Percentiles rank a stretch among this genome's conserved stretches.
Evolutionary conservation across 2,329 filamentous ascomycete species (phyloP).

Genomic region (Magnaporthales sp.): DNA sequence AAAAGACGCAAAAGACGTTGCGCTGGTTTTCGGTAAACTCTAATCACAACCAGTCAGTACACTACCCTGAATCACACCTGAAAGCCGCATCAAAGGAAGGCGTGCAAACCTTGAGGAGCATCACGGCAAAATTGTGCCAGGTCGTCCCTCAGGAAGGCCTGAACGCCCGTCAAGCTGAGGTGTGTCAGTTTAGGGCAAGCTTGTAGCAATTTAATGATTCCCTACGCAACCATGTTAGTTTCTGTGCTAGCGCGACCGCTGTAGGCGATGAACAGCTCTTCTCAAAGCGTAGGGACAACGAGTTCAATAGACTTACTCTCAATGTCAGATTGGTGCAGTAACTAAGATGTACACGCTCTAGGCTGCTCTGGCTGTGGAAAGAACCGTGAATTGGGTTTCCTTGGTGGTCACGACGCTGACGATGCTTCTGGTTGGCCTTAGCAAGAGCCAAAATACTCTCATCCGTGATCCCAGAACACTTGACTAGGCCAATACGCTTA

Average conservation of each 20-base stretch:
- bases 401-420: conserved; percentile 37
- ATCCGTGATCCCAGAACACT: conserved; percentile 86
- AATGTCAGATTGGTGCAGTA: conserved; percentile 85
- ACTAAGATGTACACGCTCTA: conserved; percentile 92
- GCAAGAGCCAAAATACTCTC: conserved; percentile 80
- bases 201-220: conserved; percentile 82
- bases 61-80: neutral
- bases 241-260: neutral
- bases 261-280: neutral
- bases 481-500: conserved; percentile 89
- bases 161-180: conserved; percentile 86
- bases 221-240: conserved; percentile 38
- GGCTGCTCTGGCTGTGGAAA: conserved; percentile 50
- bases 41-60: conserved; percentile 15
- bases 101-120: conserved; percentile 58
- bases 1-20: conserved; percentile 96
- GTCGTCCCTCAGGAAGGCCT: conserved; percentile 80
- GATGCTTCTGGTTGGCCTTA: conserved; percentile 50
- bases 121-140: conserved; percentile 78
- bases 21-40: conserved; percentile 96
- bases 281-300: neutral
- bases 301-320: conserved; percentile 45
- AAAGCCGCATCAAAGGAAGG: neutral
- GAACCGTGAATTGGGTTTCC: conserved; percentile 40
- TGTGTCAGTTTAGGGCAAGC: conserved; percentile 89